Conservation (phyloP, 2,329 filamentous ascomycete species). For the Beauveria bassiana region DNA sequence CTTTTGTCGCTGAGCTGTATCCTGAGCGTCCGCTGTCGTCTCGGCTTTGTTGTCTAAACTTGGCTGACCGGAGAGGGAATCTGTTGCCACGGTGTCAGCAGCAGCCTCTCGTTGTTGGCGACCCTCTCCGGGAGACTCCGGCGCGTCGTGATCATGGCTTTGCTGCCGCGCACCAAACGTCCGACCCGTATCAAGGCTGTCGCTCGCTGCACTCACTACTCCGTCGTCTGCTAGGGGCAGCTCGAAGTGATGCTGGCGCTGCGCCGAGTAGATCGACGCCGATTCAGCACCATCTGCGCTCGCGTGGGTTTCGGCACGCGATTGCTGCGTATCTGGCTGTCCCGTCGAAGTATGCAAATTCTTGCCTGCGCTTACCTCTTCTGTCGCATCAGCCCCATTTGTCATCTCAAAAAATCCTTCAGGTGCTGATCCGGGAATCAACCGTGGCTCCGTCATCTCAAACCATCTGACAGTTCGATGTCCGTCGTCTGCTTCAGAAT, state of each 20-base stretch:
- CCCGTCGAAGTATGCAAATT: constrained; percentile 19
- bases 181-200: constrained; percentile 15
- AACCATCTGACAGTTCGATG: constrained; percentile 50
- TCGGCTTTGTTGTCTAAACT: constrained; percentile 2
- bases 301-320: constrained; percentile 18
- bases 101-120: constrained; percentile 5
- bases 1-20: not conserved
- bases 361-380: constrained; percentile 16
- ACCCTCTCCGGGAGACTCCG: constrained; percentile 2
- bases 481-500: constrained; percentile 53
- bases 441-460: constrained; percentile 60
- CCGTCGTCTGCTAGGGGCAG: constrained; percentile 16
- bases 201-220: constrained; percentile 17
- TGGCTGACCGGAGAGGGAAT: constrained; percentile 2
- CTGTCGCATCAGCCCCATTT: constrained; percentile 8
- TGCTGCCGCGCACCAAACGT: not conserved
- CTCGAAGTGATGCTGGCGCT: constrained; percentile 18
- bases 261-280: constrained; percentile 22
- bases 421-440: constrained; percentile 40
- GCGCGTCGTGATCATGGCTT: not conserved
- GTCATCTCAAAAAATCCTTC: constrained; percentile 18
- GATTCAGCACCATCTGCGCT: constrained; percentile 16
- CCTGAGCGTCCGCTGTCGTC: not conserved
- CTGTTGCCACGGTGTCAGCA: constrained; percentile 15
- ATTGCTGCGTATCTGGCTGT: constrained; percentile 22